Evolutionary conservation across 2,329 filamentous ascomycete genomes (phyloP).

Genomic region (Pestalotiopsis fici): DNA sequence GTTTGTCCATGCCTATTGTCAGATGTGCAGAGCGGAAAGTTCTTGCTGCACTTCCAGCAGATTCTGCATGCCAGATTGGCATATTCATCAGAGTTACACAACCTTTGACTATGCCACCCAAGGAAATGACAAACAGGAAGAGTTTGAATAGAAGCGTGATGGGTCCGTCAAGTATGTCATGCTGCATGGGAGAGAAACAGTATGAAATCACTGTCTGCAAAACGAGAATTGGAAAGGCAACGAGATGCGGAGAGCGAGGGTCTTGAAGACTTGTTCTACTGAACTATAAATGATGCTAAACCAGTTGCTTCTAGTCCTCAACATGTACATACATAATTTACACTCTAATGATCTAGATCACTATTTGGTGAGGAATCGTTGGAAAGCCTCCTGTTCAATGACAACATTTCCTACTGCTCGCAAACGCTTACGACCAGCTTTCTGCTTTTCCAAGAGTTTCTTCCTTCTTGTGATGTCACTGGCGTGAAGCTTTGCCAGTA

Average conservation of each 20-base stretch:
- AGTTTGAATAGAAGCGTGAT: too few relatives aligned
- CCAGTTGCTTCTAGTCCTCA: background rate
- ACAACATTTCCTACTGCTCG: constrained; percentile 84
- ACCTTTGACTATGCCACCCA: too few relatives aligned
- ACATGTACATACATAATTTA: background rate
- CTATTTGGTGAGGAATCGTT: constrained; percentile 85
- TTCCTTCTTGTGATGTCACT: constrained; percentile 79
- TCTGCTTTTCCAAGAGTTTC: constrained; percentile 95
- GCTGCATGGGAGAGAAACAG: too few relatives aligned
- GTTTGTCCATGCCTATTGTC: background rate
- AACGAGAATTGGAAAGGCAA: too few relatives aligned
- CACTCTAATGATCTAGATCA: background rate
- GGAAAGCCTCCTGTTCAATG: constrained; percentile 96
- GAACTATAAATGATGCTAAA: background rate
- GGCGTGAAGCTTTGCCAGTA: constrained; percentile 89
- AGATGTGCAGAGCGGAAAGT: background rate
- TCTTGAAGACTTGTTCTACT: background rate
- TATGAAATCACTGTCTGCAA: too few relatives aligned
- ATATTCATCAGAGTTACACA: too few relatives aligned
- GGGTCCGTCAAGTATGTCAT: too few relatives aligned
- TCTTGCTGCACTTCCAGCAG: background rate
- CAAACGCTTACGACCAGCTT: constrained; percentile 88
- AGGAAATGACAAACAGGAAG: too few relatives aligned
- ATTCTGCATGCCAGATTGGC: background rate
- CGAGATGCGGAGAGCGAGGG: too few relatives aligned